Conservation (phyloP, 2,329 filamentous ascomycete species). For the Talaromyces sp. region DNA sequence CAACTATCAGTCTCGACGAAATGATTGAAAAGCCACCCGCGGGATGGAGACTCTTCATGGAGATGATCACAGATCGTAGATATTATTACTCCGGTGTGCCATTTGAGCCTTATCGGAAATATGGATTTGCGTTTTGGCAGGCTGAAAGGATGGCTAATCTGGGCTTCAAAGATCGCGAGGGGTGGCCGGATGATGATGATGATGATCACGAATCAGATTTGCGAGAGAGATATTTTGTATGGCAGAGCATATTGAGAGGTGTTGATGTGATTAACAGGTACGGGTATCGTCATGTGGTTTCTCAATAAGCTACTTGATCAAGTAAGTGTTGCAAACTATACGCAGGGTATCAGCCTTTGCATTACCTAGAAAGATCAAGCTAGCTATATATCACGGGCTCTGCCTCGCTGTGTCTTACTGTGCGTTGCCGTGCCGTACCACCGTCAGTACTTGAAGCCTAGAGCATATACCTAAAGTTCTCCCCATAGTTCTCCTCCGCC, state of each 20-base stretch:
- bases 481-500: constrained; percentile 41
- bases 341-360: background rate
- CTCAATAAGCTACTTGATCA: background rate
- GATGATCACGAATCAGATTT: background rate
- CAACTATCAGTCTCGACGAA: background rate
- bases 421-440: background rate
- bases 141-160: background rate
- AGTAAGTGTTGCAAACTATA: background rate
- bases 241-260: background rate
- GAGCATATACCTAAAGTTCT: constrained; percentile 37
- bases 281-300: background rate
- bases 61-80: background rate
- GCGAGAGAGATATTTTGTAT: background rate
- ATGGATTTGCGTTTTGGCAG: constrained; percentile 2
- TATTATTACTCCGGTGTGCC: background rate
- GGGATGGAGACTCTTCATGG: background rate
- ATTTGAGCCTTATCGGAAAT: background rate
- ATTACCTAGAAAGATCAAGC: background rate
- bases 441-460: constrained; percentile 22
- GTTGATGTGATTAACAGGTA: background rate
- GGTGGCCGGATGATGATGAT: background rate
- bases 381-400: background rate
- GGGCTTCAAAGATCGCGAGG: background rate
- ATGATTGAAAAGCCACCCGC: background rate
- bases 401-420: constrained; percentile 1